Percentiles rank a stretch among this genome's conserved stretches.
Evolutionary conservation across 306 rosid genomes (phyloP).

Genomic region (Castanea sativa): DNA sequence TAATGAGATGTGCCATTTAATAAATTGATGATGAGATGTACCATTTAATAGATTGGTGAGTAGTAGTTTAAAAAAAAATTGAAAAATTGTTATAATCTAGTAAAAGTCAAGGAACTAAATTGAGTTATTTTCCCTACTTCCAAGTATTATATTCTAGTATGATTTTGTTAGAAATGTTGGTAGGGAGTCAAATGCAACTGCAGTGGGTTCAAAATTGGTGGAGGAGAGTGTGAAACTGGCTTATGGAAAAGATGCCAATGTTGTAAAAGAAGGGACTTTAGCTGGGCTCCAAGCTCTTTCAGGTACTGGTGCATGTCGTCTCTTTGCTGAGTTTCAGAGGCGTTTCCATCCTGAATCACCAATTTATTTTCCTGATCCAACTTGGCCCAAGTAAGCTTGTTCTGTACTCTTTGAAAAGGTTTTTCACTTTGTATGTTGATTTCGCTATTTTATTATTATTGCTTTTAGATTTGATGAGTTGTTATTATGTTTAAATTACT

Average conservation of each 20-base stretch:
- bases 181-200: conserved; percentile 31
- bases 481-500: too few relatives aligned
- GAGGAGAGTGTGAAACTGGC: conserved; percentile 37
- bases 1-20: too few relatives aligned
- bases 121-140: neutral
- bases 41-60: too few relatives aligned
- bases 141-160: neutral
- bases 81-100: too few relatives aligned
- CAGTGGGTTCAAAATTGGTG: conserved; percentile 26
- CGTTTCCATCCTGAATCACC: conserved; percentile 30
- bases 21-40: too few relatives aligned
- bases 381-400: conserved; percentile 43
- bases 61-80: too few relatives aligned
- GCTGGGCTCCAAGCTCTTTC: conserved; percentile 39
- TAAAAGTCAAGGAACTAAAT: too few relatives aligned
- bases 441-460: neutral
- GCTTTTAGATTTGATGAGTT: neutral
- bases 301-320: conserved; percentile 43
- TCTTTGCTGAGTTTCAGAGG: conserved; percentile 40
- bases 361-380: conserved; percentile 33
- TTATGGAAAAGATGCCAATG: conserved; percentile 32
- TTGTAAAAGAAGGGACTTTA: conserved; percentile 14
- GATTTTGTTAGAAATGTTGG: neutral
- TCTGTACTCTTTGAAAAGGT: neutral
- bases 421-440: neutral